Evolutionary conservation across 2,329 filamentous ascomycete species (phyloP).

Genomic region (Pestalotiopsis sp.): DNA sequence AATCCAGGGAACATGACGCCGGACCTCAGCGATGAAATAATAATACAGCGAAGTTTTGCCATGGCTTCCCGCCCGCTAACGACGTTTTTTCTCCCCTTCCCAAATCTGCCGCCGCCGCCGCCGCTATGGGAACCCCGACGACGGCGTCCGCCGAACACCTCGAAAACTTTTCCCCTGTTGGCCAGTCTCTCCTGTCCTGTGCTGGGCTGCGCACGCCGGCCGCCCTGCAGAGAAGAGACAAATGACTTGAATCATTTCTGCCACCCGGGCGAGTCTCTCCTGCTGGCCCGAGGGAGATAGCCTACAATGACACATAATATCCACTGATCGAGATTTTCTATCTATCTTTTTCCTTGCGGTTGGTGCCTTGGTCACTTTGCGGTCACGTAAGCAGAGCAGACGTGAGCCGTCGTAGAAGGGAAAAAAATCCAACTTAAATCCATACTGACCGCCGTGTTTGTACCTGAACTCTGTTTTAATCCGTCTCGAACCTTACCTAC

Average conservation of each 20-base stretch:
- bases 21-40: neutral
- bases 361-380: neutral
- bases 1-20: neutral
- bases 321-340: conserved; percentile 6
- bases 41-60: neutral
- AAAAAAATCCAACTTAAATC: neutral
- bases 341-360: neutral
- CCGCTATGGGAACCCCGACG: neutral
- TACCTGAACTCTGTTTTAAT: neutral
- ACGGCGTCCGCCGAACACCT: conserved; percentile 11
- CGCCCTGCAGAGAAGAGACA: neutral
- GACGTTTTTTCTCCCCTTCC: too few relatives aligned
- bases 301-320: conserved; percentile 13
- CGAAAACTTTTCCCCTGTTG: neutral
- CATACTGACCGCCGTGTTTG: neutral
- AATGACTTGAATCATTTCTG: neutral
- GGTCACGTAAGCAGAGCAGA: conserved; percentile 1
- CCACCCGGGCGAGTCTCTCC: neutral
- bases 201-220: neutral
- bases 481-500: neutral
- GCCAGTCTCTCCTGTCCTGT: neutral
- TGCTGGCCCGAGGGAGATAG: neutral
- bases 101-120: neutral
- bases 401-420: neutral
- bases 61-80: neutral